Percentiles rank a stretch among this genome's conserved stretches.
These are phyloP conservation scores for Plantago major DNA, from an alignment of 257 asterid species.

Conservation along the genomic window DNA sequence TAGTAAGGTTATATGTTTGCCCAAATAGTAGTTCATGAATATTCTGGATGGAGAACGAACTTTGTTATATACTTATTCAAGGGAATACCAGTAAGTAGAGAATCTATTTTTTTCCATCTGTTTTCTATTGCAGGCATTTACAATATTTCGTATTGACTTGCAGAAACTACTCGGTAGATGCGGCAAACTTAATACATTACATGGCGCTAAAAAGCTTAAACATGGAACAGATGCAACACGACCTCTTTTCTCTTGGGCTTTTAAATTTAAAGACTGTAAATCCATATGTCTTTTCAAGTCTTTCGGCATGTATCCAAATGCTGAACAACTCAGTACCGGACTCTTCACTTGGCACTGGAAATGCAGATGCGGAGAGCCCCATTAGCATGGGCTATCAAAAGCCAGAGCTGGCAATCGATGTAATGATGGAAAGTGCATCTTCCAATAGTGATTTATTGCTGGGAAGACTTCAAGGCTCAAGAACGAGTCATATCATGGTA, in stretches of 20 bases:
- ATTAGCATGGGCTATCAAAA: conserved; percentile 25
- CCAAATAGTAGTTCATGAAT: neutral
- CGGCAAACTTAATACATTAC: conserved; percentile 56
- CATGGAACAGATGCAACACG: conserved; percentile 44
- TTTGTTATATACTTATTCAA: neutral
- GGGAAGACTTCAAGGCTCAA: conserved; percentile 45
- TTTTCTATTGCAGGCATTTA: conserved; percentile 19
- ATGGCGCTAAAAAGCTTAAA: conserved; percentile 58
- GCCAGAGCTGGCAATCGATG: conserved; percentile 35
- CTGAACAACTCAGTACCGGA: conserved; percentile 35
- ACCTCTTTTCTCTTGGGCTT: conserved; percentile 56
- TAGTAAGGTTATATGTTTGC: neutral
- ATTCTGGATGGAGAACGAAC: conserved; percentile 3
- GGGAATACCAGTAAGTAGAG: neutral
- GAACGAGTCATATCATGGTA: conserved; percentile 62
- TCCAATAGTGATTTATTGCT: conserved; percentile 41
- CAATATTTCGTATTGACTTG: conserved; percentile 16
- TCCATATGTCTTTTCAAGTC: conserved; percentile 60
- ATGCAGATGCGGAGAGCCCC: conserved; percentile 28
- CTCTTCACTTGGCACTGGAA: conserved; percentile 23
- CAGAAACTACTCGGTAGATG: conserved; percentile 53
- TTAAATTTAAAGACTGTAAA: conserved; percentile 46
- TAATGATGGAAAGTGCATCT: conserved; percentile 41
- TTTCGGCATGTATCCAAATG: conserved; percentile 50
- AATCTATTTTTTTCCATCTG: neutral